Conservation (phyloP, 2,329 filamentous ascomycete species). For the Hymenoscyphus salicellus region DNA sequence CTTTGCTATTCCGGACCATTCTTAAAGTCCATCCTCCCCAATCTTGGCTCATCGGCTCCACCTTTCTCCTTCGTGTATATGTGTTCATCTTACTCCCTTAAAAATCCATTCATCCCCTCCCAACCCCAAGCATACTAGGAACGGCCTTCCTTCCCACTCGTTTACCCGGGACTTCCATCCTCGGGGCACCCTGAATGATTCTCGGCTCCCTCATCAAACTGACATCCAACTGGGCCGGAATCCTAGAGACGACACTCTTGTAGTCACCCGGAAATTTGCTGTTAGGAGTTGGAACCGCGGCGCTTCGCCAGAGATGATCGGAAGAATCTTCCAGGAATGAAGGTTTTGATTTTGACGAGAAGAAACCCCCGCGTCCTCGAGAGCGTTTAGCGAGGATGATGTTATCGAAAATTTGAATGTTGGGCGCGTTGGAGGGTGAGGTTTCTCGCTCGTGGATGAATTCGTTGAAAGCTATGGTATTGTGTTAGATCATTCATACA, state of each 20-base stretch:
- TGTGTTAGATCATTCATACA: slow-evolving; percentile 41
- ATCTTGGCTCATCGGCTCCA: no score
- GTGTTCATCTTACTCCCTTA: no score
- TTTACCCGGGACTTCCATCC: slow-evolving; percentile 41
- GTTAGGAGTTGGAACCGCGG: slow-evolving; percentile 57
- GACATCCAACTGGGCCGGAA: slow-evolving; percentile 80
- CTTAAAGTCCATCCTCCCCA: no score
- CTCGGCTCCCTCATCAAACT: slow-evolving; percentile 88
- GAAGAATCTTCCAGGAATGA: slow-evolving; percentile 68
- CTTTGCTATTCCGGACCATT: no score
- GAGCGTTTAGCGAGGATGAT: slow-evolving; percentile 76
- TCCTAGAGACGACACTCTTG: slow-evolving; percentile 57
- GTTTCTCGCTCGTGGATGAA: slow-evolving; percentile 81
- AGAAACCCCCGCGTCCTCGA: slow-evolving; percentile 60
- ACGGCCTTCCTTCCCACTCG: slow-evolving; percentile 37
- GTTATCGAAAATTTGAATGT: slow-evolving; percentile 77
- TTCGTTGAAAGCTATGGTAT: slow-evolving; percentile 64
- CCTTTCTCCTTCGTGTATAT: no score
- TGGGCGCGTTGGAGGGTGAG: slow-evolving; percentile 57
- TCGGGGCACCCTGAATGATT: slow-evolving; percentile 82
- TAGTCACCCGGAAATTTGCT: slow-evolving; percentile 64
- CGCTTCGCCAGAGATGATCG: slow-evolving; percentile 77
- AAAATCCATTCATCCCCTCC: neutral
- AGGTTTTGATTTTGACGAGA: slow-evolving; percentile 29
- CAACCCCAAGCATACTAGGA: slow-evolving; percentile 34